Evolutionary conservation across 1,284 basidiomycete species (phyloP).

Genomic region (Heterobasidion irregulare): DNA sequence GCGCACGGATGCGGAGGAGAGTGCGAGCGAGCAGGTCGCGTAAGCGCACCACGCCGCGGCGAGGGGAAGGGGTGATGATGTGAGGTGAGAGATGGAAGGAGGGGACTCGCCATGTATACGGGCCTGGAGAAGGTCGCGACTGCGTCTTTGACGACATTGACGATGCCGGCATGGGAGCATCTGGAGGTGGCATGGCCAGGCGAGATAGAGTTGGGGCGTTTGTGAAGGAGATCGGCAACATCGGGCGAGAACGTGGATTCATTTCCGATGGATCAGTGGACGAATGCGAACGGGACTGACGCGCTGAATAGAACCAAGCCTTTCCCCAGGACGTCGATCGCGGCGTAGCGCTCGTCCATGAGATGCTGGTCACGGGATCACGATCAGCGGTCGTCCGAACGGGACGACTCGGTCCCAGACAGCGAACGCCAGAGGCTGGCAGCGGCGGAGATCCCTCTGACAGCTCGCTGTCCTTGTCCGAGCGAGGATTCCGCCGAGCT

Average conservation of each 20-base stretch:
- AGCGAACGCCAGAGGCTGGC: not conserved
- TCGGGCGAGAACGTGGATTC: not conserved
- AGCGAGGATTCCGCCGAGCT: not conserved
- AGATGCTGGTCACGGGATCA: slow-evolving; percentile 40
- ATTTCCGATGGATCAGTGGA: not conserved
- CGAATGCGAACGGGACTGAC: slow-evolving; percentile 29
- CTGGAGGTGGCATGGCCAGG: slow-evolving; percentile 25
- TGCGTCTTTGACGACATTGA: slow-evolving; percentile 72
- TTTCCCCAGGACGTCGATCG: slow-evolving; percentile 69
- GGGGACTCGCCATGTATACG: slow-evolving; percentile 54
- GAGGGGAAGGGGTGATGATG: too few species aligned
- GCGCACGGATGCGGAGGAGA: not conserved
- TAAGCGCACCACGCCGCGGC: too few species aligned
- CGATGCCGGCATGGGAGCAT: slow-evolving; percentile 79
- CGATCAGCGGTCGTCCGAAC: not conserved
- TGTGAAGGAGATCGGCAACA: not conserved
- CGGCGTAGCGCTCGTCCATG: slow-evolving; percentile 76
- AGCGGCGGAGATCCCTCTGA: not conserved
- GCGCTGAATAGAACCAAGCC: slow-evolving; percentile 78
- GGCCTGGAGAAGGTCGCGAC: slow-evolving; percentile 54
- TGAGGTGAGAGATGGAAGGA: not conserved
- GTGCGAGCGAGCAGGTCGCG: not conserved
- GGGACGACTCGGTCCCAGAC: not conserved
- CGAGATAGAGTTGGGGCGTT: not conserved
- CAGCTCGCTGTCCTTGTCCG: not conserved